Evolutionary conservation across 768 basidiomycete species (phyloP), one percentile per base, ranked within the genome.

Genomic region (Naematelia aurantialba): DNA sequence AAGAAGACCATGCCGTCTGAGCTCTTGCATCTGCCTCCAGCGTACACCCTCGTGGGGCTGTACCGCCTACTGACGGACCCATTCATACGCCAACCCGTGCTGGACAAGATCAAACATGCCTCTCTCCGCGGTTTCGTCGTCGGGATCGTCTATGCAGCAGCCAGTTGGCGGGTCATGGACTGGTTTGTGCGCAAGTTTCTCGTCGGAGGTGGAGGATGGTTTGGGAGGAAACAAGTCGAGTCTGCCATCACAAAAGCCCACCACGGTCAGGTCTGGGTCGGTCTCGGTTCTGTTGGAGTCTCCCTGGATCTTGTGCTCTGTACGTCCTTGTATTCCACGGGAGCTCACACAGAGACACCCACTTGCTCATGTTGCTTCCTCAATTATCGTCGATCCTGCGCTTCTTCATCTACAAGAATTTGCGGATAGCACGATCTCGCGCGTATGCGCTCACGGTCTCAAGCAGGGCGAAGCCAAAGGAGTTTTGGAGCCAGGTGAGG

Each of bases 341-440:
- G 10, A 25, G 29, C 27, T 52, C 57, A 22, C 17, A 24, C 46
- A 90, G 89, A n/a, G n/a, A 90, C 74, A 88, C 89, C 12, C 83
- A 89, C 0, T 72, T 88, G 13, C 79, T 91, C 53, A 82, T 91
- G 55, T 71, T 92, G 3, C 85, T 87, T 8, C 80, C 84, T 0
- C 90, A 93, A 78, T 71, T 89, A 31, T 88, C 88, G 0, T 77
- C 78, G 19, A 87, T 97, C 56, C 81, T 94, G 51, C 81, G 80
- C 1, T 93, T 88, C 80, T 93, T 93, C 79, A 83, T 97, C 52
- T 82, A 85, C 26, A 84, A 84, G 47, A 93, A 94, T 76, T 85
- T 94, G 48, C 83, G 85, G 25, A 83, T 91, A 45, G 89, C 91
- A 0, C 83, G 75, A 22, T 70, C 75, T 0, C 48, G 75, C 11